These are phyloP conservation scores for Taiozyma sp. DNA, from an alignment of 1,139 yeast species.

Conservation along the genomic window DNA sequence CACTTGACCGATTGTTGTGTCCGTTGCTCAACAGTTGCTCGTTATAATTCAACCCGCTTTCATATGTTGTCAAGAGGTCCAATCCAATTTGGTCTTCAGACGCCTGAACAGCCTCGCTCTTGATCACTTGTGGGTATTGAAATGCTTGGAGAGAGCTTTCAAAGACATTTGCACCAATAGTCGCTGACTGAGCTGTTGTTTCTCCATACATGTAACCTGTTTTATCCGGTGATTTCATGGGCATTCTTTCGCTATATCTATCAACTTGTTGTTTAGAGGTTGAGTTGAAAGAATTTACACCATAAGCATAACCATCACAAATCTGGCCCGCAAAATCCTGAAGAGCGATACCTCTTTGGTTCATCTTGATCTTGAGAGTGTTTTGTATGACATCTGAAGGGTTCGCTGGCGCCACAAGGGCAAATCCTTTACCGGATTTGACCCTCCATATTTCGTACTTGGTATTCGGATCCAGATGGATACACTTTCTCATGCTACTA, in stretches of 20 bases:
- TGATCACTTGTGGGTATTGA: not conserved
- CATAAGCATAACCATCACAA: not conserved
- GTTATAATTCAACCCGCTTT: not conserved
- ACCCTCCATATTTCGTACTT: not conserved
- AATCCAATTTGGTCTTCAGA: not conserved
- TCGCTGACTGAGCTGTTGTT: not conserved
- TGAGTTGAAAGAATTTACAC: not conserved
- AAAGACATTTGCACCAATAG: not conserved
- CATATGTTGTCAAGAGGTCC: not conserved
- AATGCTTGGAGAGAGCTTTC: not conserved
- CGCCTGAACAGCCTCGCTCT: not conserved
- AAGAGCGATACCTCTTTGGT: not conserved
- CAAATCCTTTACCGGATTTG: not conserved
- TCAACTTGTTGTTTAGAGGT: not conserved
- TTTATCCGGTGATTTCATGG: not conserved
- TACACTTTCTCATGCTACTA: not conserved
- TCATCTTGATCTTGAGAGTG: not conserved
- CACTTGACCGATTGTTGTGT: not conserved
- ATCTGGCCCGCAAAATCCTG: too few species aligned
- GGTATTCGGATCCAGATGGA: conserved; percentile 3
- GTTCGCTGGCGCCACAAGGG: not conserved
- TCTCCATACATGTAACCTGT: not conserved
- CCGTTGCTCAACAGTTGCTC: not conserved
- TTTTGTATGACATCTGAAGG: not conserved
- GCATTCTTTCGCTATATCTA: not conserved